Conservation (phyloP, 805 yeast species). For the Saturnispora saitoi region DNA sequence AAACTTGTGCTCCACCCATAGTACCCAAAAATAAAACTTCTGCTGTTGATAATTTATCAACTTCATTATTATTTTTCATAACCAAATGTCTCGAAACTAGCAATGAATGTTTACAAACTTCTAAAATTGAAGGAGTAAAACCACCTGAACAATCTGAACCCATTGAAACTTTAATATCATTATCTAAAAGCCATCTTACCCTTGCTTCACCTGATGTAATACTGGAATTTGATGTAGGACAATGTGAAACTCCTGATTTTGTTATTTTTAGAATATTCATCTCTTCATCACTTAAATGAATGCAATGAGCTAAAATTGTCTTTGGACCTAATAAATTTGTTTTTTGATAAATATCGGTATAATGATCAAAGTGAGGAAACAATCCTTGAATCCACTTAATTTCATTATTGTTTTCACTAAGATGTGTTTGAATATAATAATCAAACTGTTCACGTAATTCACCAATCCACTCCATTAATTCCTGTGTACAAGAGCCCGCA, state of each 20-base stretch:
- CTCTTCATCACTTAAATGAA: slow-evolving; percentile 66
- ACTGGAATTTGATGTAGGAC: slow-evolving; percentile 87
- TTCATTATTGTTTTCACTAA: slow-evolving; percentile 75
- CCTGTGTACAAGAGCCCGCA: slow-evolving; percentile 77
- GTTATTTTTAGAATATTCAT: slow-evolving; percentile 43
- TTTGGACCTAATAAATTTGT: slow-evolving; percentile 49
- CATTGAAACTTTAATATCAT: slow-evolving; percentile 65
- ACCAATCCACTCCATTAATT: slow-evolving; percentile 58
- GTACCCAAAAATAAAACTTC: slow-evolving; percentile 82
- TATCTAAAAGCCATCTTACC: slow-evolving; percentile 56
- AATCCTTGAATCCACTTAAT: slow-evolving; percentile 60
- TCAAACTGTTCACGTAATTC: slow-evolving; percentile 37
- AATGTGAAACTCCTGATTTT: slow-evolving; percentile 74
- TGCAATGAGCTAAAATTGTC: slow-evolving; percentile 85
- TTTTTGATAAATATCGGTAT: slow-evolving; percentile 70
- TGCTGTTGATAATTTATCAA: slow-evolving; percentile 46
- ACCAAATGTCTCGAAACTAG: slow-evolving; percentile 65
- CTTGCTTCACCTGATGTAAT: slow-evolving; percentile 88
- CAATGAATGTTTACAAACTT: slow-evolving; percentile 60
- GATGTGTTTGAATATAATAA: slow-evolving; percentile 80
- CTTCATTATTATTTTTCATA: slow-evolving; percentile 40
- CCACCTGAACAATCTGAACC: slow-evolving; percentile 83
- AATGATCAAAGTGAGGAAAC: slow-evolving; percentile 62
- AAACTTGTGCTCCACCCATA: slow-evolving; percentile 78
- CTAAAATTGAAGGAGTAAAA: slow-evolving; percentile 53